phyloP scores from a whole-genome alignment of 2,329 filamentous ascomycete genomes.

The Talaromyces sp. region DNA sequence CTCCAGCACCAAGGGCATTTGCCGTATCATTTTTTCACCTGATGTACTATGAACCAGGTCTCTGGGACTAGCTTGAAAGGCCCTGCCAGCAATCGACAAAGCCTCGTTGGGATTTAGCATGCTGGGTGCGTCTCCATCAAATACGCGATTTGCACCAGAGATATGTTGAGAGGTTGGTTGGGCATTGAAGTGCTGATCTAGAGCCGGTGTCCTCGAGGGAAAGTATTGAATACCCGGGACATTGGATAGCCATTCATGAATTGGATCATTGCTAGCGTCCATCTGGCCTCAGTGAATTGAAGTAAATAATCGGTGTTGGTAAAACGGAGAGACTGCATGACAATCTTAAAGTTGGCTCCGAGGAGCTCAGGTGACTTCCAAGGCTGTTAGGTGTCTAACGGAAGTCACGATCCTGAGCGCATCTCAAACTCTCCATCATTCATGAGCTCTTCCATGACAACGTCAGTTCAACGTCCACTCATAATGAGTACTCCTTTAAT shows the following conservation, averaged over 20 bases:
- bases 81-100: too few species aligned
- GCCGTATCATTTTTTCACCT: not conserved
- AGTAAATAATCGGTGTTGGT: not conserved
- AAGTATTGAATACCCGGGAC: conserved; percentile 1
- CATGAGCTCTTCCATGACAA: too few species aligned
- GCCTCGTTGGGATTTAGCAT: too few species aligned
- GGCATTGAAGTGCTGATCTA: not conserved
- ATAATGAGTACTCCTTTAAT: too few species aligned
- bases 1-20: not conserved
- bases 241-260: conserved; percentile 21
- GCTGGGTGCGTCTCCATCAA: too few species aligned
- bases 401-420: conserved; percentile 1
- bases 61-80: too few species aligned
- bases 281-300: not conserved
- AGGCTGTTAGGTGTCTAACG: not conserved
- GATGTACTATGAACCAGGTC: not conserved
- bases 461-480: too few species aligned
- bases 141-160: too few species aligned
- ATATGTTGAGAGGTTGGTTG: not conserved
- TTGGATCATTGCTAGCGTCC: not conserved
- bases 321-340: not conserved
- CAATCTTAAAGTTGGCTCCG: not conserved
- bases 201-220: not conserved
- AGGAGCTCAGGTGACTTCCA: not conserved
- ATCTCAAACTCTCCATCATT: not conserved